A percentile compares a stretch with the other conserved stretches of the same genome.
Conservation (phyloP, 495 filamentous ascomycete species). For the Annulohypoxylon stygium region DNA sequence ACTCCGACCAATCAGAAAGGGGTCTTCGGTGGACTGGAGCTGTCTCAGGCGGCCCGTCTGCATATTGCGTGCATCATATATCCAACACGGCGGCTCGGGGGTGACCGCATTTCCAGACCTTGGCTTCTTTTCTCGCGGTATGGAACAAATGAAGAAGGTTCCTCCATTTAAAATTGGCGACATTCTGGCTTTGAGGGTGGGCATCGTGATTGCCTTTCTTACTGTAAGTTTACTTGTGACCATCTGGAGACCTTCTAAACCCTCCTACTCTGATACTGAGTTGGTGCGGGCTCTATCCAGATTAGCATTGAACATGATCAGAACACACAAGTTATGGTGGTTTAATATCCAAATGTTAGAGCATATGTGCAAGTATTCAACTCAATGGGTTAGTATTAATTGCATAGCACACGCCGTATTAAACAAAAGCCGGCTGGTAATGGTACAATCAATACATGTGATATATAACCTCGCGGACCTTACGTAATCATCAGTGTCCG, state of each 20-base stretch:
- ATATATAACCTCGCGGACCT: slow-evolving; percentile 19
- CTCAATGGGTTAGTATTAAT: slow-evolving; percentile 31
- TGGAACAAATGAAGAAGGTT: slow-evolving; percentile 32
- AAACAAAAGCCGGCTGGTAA: slow-evolving; percentile 40
- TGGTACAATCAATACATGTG: slow-evolving; percentile 41
- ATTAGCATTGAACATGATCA: neutral
- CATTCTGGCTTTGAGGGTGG: slow-evolving; percentile 12
- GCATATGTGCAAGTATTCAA: slow-evolving; percentile 6
- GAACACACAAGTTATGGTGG: neutral
- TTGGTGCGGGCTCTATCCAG: neutral
- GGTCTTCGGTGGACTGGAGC: neutral
- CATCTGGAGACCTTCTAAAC: neutral
- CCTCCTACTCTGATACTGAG: slow-evolving; percentile 2
- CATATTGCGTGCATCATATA: slow-evolving; percentile 44
- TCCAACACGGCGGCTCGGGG: slow-evolving; percentile 41
- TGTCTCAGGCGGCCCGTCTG: slow-evolving; percentile 35
- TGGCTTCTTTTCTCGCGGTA: slow-evolving; percentile 23
- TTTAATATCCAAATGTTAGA: neutral
- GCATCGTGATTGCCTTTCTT: slow-evolving; percentile 23
- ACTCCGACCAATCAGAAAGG: slow-evolving; percentile 21
- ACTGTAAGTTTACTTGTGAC: slow-evolving; percentile 9
- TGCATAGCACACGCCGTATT: slow-evolving; percentile 32
- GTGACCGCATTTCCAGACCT: slow-evolving; percentile 20
- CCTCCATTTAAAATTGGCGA: slow-evolving; percentile 25
- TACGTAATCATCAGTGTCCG: slow-evolving; percentile 47